Conservation (phyloP, 2,329 filamentous ascomycete species). For the Phyllosticta citribraziliensis region DNA sequence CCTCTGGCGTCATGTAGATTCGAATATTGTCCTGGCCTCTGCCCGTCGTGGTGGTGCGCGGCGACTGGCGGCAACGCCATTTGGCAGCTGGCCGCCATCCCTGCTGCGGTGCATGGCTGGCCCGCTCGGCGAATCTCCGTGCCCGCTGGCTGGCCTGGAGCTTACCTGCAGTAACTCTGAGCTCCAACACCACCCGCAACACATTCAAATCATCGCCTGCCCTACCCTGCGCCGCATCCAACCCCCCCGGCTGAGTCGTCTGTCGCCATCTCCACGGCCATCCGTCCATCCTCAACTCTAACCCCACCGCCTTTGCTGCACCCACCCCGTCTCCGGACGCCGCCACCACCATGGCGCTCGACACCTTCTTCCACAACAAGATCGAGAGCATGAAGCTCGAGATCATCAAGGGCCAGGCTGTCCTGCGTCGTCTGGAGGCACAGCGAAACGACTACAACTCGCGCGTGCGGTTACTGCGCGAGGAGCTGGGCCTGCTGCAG, state of each 20-base stretch:
- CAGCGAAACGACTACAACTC: constrained; percentile 99
- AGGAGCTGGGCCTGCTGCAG: constrained; percentile 91
- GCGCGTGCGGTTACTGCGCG: constrained; percentile 81
- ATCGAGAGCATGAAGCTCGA: constrained; percentile 99
- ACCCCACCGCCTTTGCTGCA: background rate
- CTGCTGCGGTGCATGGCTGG: background rate
- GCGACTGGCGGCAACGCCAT: background rate
- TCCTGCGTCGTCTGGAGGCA: constrained; percentile 86
- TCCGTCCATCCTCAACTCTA: background rate
- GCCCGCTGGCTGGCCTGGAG: constrained; percentile 9
- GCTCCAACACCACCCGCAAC: constrained; percentile 9
- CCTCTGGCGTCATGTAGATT: background rate
- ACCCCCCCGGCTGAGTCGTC: background rate
- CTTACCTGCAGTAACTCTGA: background rate
- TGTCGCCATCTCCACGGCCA: background rate
- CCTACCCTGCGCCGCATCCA: background rate
- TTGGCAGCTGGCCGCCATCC: background rate
- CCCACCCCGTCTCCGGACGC: constrained; percentile 13
- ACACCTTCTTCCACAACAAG: constrained; percentile 99
- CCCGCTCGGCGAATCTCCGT: background rate
- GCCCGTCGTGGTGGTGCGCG: background rate
- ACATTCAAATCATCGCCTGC: background rate
- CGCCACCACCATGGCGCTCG: constrained; percentile 77
- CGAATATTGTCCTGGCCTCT: background rate
- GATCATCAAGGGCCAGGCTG: constrained; percentile 97